Conservation (phyloP, 176 grass and related monocot genomes). For the Bromus sterilis region DNA sequence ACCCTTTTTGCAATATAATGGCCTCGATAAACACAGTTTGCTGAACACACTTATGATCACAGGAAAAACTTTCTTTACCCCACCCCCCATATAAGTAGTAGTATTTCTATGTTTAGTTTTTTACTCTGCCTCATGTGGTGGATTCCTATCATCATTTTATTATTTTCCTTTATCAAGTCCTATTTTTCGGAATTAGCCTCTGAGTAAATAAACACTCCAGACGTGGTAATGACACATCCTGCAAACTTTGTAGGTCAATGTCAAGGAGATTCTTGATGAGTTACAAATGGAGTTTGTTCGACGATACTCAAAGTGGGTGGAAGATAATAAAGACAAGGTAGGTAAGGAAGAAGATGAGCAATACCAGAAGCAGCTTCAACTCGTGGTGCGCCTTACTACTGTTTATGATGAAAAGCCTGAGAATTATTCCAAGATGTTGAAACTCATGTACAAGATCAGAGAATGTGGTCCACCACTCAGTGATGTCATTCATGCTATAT, state of each 20-base stretch:
- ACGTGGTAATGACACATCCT: not conserved
- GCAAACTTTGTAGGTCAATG: not conserved
- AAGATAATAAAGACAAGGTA: not conserved
- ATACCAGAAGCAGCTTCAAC: not conserved
- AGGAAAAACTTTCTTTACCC: not conserved
- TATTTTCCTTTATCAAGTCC: not conserved
- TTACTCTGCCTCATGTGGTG: not conserved
- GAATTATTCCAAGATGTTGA: not conserved
- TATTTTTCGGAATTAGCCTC: not conserved
- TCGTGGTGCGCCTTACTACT: not conserved
- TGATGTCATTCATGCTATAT: not conserved
- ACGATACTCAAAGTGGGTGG: not conserved
- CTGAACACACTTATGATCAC: not conserved
- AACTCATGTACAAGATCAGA: constrained; percentile 2
- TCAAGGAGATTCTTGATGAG: not conserved
- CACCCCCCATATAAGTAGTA: not conserved
- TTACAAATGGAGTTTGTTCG: not conserved
- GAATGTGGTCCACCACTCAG: not conserved
- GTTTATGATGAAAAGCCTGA: not conserved
- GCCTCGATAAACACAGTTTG: too few species aligned
- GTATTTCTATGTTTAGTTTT: not conserved
- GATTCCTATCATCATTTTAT: not conserved
- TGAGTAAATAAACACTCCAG: not conserved
- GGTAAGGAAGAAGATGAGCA: not conserved
- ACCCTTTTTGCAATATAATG: too few species aligned